These are phyloP conservation scores for Geosmithia flava DNA, from an alignment of 2,329 filamentous ascomycete genomes.

Conservation along the genomic window DNA sequence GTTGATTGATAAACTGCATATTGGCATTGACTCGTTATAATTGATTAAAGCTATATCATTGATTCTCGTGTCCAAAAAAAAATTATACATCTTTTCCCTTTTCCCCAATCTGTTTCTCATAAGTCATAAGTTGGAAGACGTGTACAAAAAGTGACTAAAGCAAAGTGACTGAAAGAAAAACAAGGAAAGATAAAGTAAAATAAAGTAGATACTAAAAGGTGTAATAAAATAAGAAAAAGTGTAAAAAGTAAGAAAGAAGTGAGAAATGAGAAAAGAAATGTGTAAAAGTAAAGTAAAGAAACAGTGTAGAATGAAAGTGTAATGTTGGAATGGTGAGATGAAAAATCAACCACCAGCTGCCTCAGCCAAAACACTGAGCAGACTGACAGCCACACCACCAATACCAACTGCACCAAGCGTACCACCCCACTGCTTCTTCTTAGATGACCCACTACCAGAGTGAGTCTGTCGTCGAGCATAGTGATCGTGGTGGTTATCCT, in stretches of 20 bases:
- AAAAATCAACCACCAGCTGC: constrained; percentile 23
- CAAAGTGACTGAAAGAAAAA: too few species aligned
- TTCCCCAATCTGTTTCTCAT: too few species aligned
- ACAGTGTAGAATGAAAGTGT: neutral
- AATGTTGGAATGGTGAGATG: neutral
- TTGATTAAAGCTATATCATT: too few species aligned
- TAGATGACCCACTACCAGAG: constrained; percentile 12
- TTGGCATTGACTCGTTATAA: too few species aligned
- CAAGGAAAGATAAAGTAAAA: too few species aligned
- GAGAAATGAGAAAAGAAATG: neutral
- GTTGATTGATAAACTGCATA: too few species aligned
- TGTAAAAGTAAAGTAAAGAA: neutral
- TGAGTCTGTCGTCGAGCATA: constrained; percentile 15
- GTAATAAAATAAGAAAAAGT: neutral
- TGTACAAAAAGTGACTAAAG: too few species aligned
- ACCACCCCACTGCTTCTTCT: constrained; percentile 36
- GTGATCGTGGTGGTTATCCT: constrained; percentile 12
- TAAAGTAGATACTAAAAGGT: neutral
- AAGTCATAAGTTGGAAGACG: too few species aligned
- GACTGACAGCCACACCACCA: constrained; percentile 45
- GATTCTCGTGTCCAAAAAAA: too few species aligned
- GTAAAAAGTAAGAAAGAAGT: neutral
- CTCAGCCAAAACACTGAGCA: constrained; percentile 45
- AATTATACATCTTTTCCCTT: too few species aligned
- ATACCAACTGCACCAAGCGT: constrained; percentile 46